Evolutionary conservation across 2,329 filamentous ascomycete genomes (phyloP).

Genomic region (Aspergillus novofumigatus): DNA sequence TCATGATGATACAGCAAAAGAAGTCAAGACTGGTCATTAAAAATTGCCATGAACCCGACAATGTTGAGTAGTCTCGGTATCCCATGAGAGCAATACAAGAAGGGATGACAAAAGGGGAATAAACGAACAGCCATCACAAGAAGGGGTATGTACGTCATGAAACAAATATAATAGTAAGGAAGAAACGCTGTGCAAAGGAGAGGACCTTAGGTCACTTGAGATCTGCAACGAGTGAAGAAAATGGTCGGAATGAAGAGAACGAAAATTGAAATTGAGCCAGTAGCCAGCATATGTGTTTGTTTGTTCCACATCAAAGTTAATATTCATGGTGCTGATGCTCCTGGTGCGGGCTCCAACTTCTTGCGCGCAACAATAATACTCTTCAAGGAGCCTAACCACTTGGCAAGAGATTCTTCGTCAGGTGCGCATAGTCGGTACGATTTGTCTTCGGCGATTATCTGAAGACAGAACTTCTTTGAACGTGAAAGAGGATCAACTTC

Average conservation of each 20-base stretch:
- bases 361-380: conserved; percentile 50
- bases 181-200: neutral
- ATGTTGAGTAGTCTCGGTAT: neutral
- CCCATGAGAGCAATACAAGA: neutral
- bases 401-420: conserved; percentile 76
- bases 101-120: neutral
- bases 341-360: conserved; percentile 24
- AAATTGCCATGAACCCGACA: neutral
- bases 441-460: conserved; percentile 91
- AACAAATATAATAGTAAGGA: conserved; percentile 4
- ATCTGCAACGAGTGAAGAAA: neutral
- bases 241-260: neutral
- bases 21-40: neutral
- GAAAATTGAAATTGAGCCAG: neutral
- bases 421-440: conserved; percentile 71
- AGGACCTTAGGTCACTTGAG: neutral
- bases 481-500: conserved; percentile 85
- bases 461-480: conserved; percentile 81
- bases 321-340: conserved; percentile 7
- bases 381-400: conserved; percentile 87
- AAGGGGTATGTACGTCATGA: conserved; percentile 17
- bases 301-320: neutral
- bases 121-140: neutral
- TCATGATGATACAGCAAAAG: neutral
- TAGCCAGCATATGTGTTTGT: neutral